Evolutionary conservation across 164 flowering plant species (phyloP).

Genomic region (Umbilicus rupestris): DNA sequence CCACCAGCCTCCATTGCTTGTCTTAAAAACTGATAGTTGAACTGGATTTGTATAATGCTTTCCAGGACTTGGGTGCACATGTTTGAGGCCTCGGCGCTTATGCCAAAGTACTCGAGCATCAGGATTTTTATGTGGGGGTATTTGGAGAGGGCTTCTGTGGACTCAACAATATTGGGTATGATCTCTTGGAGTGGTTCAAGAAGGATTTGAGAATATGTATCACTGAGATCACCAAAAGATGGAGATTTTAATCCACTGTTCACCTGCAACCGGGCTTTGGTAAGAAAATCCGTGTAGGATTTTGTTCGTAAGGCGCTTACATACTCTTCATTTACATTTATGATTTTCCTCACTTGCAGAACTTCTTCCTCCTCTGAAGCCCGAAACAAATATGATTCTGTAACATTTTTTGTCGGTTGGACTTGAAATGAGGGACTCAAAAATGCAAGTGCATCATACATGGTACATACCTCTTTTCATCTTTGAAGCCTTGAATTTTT

Average conservation of each 20-base stretch:
- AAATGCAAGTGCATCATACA: neutral
- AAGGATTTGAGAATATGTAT: slow-evolving; percentile 26
- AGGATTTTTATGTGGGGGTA: slow-evolving; percentile 32
- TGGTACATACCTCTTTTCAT: slow-evolving; percentile 24
- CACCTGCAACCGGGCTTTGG: slow-evolving; percentile 32
- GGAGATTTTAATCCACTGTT: slow-evolving; percentile 15
- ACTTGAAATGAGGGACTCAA: neutral
- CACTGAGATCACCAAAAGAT: neutral
- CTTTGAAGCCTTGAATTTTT: slow-evolving; percentile 21
- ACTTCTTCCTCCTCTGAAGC: slow-evolving; percentile 20
- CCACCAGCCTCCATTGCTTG: slow-evolving; percentile 2
- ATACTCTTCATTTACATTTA: slow-evolving; percentile 50
- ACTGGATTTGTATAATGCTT: slow-evolving; percentile 28
- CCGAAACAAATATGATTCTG: neutral
- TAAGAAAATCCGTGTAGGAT: slow-evolving; percentile 43
- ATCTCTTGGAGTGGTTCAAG: slow-evolving; percentile 53
- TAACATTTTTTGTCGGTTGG: too few relatives aligned
- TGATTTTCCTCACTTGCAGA: slow-evolving; percentile 17
- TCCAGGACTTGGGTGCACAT: slow-evolving; percentile 44
- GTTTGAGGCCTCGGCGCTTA: slow-evolving; percentile 55
- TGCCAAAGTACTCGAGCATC: slow-evolving; percentile 34
- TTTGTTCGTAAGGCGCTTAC: slow-evolving; percentile 38
- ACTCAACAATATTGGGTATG: slow-evolving; percentile 29
- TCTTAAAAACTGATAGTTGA: slow-evolving; percentile 13
- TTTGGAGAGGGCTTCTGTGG: slow-evolving; percentile 21